A percentile compares a stretch with the other conserved stretches of the same genome.
These are phyloP conservation scores for Stereum hirsutum DNA, from an alignment of 1,284 basidiomycete genomes.

Conservation along the genomic window DNA sequence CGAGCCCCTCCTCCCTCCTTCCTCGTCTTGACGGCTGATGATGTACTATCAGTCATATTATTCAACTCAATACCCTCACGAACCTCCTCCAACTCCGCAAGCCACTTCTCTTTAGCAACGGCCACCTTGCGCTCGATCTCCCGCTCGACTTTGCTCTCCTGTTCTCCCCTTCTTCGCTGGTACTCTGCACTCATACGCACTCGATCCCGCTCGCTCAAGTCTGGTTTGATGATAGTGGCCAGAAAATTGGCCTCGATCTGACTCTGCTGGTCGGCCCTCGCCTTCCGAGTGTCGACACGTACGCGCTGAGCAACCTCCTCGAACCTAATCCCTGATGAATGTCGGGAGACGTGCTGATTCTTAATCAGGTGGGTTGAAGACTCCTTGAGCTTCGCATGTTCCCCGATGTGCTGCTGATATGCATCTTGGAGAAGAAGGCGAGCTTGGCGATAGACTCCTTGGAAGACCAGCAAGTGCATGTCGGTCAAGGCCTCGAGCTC, in stretches of 20 bases:
- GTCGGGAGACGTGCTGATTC: not conserved
- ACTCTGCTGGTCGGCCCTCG: not conserved
- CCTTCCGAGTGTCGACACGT: not conserved
- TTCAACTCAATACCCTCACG: not conserved
- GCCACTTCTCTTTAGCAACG: not conserved
- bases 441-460: not conserved
- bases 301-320: not conserved
- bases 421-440: not conserved
- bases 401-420: not conserved
- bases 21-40: not conserved
- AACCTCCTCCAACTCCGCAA: not conserved
- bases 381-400: not conserved
- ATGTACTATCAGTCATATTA: not conserved
- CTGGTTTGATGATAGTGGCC: not conserved
- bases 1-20: no score
- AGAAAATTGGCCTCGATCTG: not conserved
- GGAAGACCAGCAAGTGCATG: not conserved
- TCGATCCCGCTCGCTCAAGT: not conserved
- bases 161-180: not conserved
- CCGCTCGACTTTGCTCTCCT: not conserved
- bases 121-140: not conserved
- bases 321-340: not conserved
- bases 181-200: not conserved
- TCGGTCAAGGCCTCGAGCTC: not conserved
- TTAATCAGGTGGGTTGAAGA: not conserved